Evolutionary conservation across 352 stramenopile genomes (phyloP).

Genomic region (Pythium rhizo-oryzae): DNA sequence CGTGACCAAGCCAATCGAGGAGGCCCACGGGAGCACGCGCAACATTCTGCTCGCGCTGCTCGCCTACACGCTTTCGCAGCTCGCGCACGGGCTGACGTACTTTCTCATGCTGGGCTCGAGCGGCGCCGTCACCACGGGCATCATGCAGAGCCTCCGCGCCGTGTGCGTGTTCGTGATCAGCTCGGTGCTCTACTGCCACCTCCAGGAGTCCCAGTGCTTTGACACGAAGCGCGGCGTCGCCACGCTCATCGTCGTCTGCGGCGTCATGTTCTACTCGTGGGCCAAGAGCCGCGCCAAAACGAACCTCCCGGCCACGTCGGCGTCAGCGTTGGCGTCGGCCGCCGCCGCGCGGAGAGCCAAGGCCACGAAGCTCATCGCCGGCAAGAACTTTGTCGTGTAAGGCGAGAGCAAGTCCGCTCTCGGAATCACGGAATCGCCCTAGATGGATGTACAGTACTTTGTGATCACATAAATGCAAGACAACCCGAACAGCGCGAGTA

Average conservation of each 20-base stretch:
- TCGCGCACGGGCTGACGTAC: constrained; percentile 84
- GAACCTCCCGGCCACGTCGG: not conserved
- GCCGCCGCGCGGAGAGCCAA: constrained; percentile 5
- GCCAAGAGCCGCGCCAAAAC: constrained; percentile 66
- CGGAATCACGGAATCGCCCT: too few relatives aligned
- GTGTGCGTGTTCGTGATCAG: constrained; percentile 87
- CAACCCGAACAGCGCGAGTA: not conserved
- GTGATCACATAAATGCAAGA: not conserved
- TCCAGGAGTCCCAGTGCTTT: constrained; percentile 88
- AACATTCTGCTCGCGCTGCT: constrained; percentile 65
- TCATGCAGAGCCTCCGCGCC: constrained; percentile 88
- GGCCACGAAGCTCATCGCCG: constrained; percentile 48
- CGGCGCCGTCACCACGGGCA: constrained; percentile 81
- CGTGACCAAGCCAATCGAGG: constrained; percentile 74
- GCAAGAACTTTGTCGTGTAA: constrained; percentile 72
- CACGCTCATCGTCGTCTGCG: constrained; percentile 77
- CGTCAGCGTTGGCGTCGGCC: too few relatives aligned
- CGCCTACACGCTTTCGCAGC: constrained; percentile 76
- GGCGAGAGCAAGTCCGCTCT: not conserved
- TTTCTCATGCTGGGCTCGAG: constrained; percentile 84
- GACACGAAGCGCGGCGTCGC: constrained; percentile 81
- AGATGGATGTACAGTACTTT: not conserved
- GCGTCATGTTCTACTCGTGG: constrained; percentile 89
- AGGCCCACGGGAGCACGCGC: constrained; percentile 66
- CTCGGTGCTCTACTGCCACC: constrained; percentile 81